These are phyloP conservation scores for Mangifera indica DNA, from an alignment of 345 rosid genomes.

Conservation along the genomic window DNA sequence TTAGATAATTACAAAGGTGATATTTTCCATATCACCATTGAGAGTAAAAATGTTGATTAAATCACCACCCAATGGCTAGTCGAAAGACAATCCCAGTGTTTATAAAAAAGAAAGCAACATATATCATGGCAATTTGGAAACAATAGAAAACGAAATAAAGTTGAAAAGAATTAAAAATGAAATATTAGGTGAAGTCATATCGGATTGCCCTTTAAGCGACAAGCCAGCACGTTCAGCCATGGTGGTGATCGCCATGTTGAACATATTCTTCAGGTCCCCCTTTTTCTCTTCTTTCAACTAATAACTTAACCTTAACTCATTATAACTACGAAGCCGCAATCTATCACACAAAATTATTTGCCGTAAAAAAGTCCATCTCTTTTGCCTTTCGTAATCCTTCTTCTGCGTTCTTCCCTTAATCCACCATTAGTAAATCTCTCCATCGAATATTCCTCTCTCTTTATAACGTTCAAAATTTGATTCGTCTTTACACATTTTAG, in stretches of 20 bases:
- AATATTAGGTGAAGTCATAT: conserved; percentile 28
- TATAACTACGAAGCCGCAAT: background rate
- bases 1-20: too few relatives aligned
- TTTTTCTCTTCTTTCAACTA: too few relatives aligned
- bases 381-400: background rate
- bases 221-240: conserved; percentile 17
- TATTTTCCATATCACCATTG: too few relatives aligned
- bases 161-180: background rate
- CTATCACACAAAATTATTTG: conserved; percentile 12
- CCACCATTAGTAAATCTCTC: too few relatives aligned
- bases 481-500: too few relatives aligned
- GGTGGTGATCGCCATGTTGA: conserved; percentile 21
- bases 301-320: background rate
- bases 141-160: background rate
- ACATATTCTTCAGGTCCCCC: conserved; percentile 23
- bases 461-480: too few relatives aligned
- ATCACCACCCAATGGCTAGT: too few relatives aligned
- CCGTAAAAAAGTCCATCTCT: conserved; percentile 24
- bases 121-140: conserved; percentile 7
- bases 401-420: background rate
- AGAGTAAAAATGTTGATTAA: too few relatives aligned
- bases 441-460: too few relatives aligned
- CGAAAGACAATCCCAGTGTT: too few relatives aligned
- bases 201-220: conserved; percentile 38
- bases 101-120: background rate